Conservation (phyloP, 225 moss, liverwort and hornwort genomes). For the Polytrichum commune region DNA sequence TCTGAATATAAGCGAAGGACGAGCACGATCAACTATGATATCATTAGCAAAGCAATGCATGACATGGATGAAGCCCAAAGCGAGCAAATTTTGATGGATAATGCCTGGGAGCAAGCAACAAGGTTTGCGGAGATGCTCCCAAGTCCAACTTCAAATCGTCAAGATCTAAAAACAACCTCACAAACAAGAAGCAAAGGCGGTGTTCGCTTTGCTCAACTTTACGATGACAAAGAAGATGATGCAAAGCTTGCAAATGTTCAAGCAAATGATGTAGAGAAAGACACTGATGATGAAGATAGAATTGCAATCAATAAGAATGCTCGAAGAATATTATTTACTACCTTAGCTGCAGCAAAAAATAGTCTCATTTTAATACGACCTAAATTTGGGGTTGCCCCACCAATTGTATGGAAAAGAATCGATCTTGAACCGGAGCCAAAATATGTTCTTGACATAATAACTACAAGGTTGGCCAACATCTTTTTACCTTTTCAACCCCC, state of each 20-base stretch:
- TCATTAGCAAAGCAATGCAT: background rate
- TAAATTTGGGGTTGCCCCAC: background rate
- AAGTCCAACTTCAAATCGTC: background rate
- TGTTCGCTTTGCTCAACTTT: no score
- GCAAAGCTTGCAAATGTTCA: background rate
- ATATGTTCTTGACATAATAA: constrained; percentile 19
- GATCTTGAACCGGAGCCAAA: constrained; percentile 6
- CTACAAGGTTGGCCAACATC: constrained; percentile 17
- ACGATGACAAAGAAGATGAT: background rate
- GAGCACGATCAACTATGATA: constrained; percentile 3
- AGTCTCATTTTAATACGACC: background rate
- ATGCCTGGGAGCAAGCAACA: background rate
- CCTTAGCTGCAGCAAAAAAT: background rate
- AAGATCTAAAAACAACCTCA: background rate
- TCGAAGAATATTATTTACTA: background rate
- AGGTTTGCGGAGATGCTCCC: background rate
- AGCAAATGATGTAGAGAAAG: background rate
- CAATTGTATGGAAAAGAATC: background rate
- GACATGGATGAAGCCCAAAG: no score
- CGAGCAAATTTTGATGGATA: background rate
- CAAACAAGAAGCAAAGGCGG: background rate
- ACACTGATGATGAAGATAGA: background rate
- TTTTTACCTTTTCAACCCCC: constrained; percentile 34
- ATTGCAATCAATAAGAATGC: background rate
- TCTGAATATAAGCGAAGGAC: constrained; percentile 4